A percentile compares a stretch with the other conserved stretches of the same genome.
These are phyloP conservation scores for Calonectria leucothoes DNA, from an alignment of 2,329 filamentous ascomycete species.

Conservation along the genomic window DNA sequence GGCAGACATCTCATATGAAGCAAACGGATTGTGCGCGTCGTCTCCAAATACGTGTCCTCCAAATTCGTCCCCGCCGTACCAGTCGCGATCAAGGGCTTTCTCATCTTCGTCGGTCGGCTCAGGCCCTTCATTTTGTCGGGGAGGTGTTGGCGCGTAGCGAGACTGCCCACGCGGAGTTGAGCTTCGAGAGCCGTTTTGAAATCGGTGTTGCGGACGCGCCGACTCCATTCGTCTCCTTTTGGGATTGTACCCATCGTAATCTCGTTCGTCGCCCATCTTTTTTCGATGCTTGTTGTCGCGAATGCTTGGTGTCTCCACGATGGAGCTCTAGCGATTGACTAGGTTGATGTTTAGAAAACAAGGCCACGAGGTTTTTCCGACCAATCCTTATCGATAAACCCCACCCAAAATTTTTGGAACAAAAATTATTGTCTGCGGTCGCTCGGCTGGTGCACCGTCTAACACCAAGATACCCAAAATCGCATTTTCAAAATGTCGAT, in stretches of 20 bases:
- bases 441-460: constrained; percentile 26
- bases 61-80: constrained; percentile 90
- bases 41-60: constrained; percentile 87
- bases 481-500: constrained; percentile 68
- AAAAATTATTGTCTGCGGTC: constrained; percentile 42
- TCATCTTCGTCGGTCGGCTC: constrained; percentile 77
- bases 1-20: constrained; percentile 77
- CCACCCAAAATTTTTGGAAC: constrained; percentile 50
- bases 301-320: neutral
- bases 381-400: constrained; percentile 54
- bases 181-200: constrained; percentile 47
- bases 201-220: constrained; percentile 41
- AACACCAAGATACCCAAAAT: constrained; percentile 42
- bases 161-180: constrained; percentile 50
- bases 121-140: constrained; percentile 58
- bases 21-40: constrained; percentile 93
- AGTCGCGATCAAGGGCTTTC: constrained; percentile 85
- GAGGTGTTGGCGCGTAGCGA: constrained; percentile 55
- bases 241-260: constrained; percentile 52
- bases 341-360: constrained; percentile 14
- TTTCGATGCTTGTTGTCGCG: neutral
- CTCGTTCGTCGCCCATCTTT: constrained; percentile 50
- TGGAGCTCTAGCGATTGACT: neutral
- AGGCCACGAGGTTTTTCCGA: constrained; percentile 40
- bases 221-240: constrained; percentile 53